Conservation (phyloP, 257 asterid genomes). For the Solanum lignicaule region DNA sequence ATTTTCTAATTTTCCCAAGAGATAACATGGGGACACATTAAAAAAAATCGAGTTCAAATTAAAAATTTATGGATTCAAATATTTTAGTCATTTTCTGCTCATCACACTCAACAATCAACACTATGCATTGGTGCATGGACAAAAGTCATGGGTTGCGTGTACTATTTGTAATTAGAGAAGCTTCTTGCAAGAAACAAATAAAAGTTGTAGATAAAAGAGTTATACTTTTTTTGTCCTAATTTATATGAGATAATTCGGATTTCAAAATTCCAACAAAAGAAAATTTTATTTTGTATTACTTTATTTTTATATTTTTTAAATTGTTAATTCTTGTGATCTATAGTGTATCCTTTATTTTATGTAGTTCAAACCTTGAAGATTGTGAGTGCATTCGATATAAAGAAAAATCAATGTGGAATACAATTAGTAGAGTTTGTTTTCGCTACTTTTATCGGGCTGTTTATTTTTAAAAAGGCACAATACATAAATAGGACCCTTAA, state of each 20-base stretch:
- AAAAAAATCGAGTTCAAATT: not conserved
- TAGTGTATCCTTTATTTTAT: too few species aligned
- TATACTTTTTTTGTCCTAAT: rapidly evolving
- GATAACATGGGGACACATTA: not conserved
- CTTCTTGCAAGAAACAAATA: not conserved
- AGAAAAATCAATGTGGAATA: not conserved
- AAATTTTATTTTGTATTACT: too few species aligned
- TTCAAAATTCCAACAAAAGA: too few species aligned
- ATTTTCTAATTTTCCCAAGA: not conserved
- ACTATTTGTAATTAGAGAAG: not conserved
- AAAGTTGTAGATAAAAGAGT: not conserved
- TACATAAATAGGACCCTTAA: too few species aligned
- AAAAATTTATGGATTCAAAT: not conserved
- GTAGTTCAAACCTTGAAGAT: not conserved
- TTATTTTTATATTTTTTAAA: too few species aligned
- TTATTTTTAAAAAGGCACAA: too few species aligned
- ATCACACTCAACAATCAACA: not conserved
- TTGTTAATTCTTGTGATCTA: too few species aligned
- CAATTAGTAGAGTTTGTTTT: not conserved
- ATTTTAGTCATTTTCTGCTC: not conserved
- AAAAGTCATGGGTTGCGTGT: not conserved
- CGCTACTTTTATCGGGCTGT: too few species aligned
- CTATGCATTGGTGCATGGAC: not conserved
- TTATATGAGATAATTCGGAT: not conserved
- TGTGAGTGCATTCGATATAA: not conserved